Conservation (phyloP, 2,329 filamentous ascomycete species). For the Zelopaecilomyces penicillatus region DNA sequence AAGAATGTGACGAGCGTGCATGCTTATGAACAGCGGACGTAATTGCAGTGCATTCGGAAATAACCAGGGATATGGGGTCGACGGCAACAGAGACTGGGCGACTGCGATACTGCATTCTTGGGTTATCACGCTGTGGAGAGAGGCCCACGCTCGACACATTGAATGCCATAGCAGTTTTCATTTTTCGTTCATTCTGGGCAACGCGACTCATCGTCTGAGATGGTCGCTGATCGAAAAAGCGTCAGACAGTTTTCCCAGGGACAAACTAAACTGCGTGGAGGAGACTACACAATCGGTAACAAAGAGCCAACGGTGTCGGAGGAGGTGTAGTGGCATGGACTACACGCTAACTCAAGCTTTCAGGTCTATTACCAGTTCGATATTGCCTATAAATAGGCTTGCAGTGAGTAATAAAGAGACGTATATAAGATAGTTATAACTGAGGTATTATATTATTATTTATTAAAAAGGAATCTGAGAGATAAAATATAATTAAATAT, state of each 20-base stretch:
- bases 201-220: conserved; percentile 24
- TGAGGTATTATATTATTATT: neutral
- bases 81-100: conserved; percentile 70
- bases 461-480: no score
- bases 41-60: conserved; percentile 97
- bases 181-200: conserved; percentile 18
- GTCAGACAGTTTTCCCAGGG: no score
- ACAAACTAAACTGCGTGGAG: no score
- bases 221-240: no score
- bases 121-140: conserved; percentile 23
- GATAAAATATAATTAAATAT: conserved; percentile 2
- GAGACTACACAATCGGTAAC: no score
- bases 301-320: conserved; percentile 4
- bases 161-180: conserved; percentile 16
- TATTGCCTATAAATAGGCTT: neutral
- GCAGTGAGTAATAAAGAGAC: neutral
- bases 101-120: conserved; percentile 50
- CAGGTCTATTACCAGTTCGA: conserved; percentile 8
- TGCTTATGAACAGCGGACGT: conserved; percentile 98
- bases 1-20: conserved; percentile 90
- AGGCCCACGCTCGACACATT: conserved; percentile 7
- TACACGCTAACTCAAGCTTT: conserved; percentile 4
- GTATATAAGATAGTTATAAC: conserved; percentile 2
- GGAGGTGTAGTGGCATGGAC: neutral
- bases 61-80: conserved; percentile 85